Conservation (phyloP, 1,284 basidiomycete species). For the Cutaneotrichosporon sp. region DNA sequence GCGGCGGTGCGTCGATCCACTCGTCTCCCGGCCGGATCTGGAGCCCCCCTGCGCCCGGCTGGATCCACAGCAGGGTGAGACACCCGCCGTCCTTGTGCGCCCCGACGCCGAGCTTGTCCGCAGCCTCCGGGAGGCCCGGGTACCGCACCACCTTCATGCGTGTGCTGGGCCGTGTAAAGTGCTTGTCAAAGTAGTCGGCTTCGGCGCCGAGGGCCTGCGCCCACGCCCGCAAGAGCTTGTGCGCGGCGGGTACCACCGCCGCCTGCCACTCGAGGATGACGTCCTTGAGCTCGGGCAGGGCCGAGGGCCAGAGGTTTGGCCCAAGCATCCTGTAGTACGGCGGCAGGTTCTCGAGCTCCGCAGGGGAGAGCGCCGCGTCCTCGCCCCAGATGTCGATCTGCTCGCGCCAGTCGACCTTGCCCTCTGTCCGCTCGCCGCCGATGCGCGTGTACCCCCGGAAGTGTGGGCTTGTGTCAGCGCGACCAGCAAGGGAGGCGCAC, state of each 20-base stretch:
- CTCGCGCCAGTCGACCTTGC: constrained; percentile 23
- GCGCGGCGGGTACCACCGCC: constrained; percentile 15
- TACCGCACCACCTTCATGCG: constrained; percentile 27
- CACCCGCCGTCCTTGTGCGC: constrained; percentile 26
- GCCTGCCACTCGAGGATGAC: constrained; percentile 22
- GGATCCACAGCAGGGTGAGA: constrained; percentile 22
- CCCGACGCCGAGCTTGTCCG: constrained; percentile 17
- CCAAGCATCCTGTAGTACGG: constrained; percentile 21
- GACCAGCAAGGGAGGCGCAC: background rate
- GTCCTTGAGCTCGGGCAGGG: constrained; percentile 8
- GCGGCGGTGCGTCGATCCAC: constrained; percentile 72
- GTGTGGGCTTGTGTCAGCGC: constrained; percentile 16
- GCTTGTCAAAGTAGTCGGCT: constrained; percentile 23
- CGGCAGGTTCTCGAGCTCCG: constrained; percentile 5
- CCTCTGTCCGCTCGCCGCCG: constrained; percentile 22
- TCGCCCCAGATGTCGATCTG: constrained; percentile 24
- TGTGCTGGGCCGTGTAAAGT: constrained; percentile 18
- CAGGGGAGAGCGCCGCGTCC: background rate
- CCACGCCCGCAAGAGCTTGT: constrained; percentile 23
- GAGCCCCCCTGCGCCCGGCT: constrained; percentile 16
- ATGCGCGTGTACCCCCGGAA: constrained; percentile 26
- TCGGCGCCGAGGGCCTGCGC: constrained; percentile 18
- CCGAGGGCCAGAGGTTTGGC: constrained; percentile 23
- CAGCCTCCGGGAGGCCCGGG: constrained; percentile 4
- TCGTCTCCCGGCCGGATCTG: constrained; percentile 13